Percentiles rank a stretch among this genome's conserved stretches.
Evolutionary conservation across 2,329 filamentous ascomycete species (phyloP).

Genomic region (Aspergillus proliferans): DNA sequence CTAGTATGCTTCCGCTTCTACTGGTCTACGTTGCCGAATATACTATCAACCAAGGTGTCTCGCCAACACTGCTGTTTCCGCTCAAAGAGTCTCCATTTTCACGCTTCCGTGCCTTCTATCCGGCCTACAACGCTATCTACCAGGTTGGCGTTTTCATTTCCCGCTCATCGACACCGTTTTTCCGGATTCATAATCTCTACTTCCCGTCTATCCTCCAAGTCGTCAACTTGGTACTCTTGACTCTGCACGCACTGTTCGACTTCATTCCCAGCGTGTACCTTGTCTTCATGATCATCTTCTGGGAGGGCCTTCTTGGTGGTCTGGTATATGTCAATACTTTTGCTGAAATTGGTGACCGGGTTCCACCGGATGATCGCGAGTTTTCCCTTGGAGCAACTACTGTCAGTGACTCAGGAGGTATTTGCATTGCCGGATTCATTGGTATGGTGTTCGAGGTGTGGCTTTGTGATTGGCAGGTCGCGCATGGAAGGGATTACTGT

Average conservation of each 20-base stretch:
- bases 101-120: constrained; percentile 82
- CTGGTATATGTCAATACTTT: constrained; percentile 95
- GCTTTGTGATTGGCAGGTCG: constrained; percentile 78
- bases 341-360: constrained; percentile 81
- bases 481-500: constrained; percentile 71
- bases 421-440: constrained; percentile 79
- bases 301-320: constrained; percentile 88
- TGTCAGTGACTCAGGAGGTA: constrained; percentile 85
- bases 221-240: constrained; percentile 67
- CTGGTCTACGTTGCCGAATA: constrained; percentile 95
- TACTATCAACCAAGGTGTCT: constrained; percentile 91
- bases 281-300: constrained; percentile 80
- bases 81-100: constrained; percentile 68
- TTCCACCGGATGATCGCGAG: constrained; percentile 71
- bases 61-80: constrained; percentile 84
- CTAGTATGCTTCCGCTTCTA: constrained; percentile 77
- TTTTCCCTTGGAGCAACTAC: constrained; percentile 86
- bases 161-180: constrained; percentile 79
- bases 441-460: constrained; percentile 76
- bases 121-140: constrained; percentile 90
- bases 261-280: constrained; percentile 82
- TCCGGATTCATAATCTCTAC: constrained; percentile 76
- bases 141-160: constrained; percentile 94
- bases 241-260: constrained; percentile 67
- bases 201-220: constrained; percentile 75